These are phyloP conservation scores for Colletotrichum scovillei DNA, from an alignment of 2,329 filamentous ascomycete species.

Conservation along the genomic window DNA sequence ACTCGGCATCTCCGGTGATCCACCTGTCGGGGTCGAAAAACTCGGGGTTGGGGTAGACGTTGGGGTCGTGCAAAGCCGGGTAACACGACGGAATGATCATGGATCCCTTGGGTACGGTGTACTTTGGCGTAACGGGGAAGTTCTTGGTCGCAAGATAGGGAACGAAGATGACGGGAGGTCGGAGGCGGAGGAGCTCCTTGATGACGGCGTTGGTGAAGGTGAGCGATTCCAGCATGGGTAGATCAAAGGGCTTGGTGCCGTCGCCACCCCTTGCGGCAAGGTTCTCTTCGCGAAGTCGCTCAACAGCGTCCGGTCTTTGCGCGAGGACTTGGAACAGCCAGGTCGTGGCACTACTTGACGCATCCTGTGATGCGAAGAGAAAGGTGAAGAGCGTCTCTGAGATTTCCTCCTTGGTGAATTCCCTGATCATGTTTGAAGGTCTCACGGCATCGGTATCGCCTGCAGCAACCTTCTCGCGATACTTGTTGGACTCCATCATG, in stretches of 20 bases:
- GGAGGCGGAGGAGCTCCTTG: constrained; percentile 63
- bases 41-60: constrained; percentile 58
- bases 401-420: constrained; percentile 62
- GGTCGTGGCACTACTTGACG: constrained; percentile 63
- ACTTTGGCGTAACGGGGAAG: constrained; percentile 58
- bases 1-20: constrained; percentile 62
- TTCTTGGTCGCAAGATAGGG: constrained; percentile 60
- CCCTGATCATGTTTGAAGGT: constrained; percentile 59
- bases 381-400: constrained; percentile 63
- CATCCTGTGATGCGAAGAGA: constrained; percentile 65
- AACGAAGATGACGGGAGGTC: constrained; percentile 66
- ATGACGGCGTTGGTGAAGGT: constrained; percentile 64
- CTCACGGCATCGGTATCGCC: constrained; percentile 58
- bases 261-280: constrained; percentile 56
- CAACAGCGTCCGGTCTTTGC: constrained; percentile 60
- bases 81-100: constrained; percentile 64
- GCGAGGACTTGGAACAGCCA: constrained; percentile 65
- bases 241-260: constrained; percentile 50
- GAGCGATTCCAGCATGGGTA: constrained; percentile 60
- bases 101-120: constrained; percentile 61
- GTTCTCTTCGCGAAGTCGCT: constrained; percentile 59
- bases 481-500: constrained; percentile 78
- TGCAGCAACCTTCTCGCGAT: constrained; percentile 71
- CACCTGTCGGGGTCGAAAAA: constrained; percentile 62
- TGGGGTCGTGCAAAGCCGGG: constrained; percentile 61